Evolutionary conservation across 108 stramenopile genomes (phyloP).

Genomic region (Fistulifera pelliculosa): DNA sequence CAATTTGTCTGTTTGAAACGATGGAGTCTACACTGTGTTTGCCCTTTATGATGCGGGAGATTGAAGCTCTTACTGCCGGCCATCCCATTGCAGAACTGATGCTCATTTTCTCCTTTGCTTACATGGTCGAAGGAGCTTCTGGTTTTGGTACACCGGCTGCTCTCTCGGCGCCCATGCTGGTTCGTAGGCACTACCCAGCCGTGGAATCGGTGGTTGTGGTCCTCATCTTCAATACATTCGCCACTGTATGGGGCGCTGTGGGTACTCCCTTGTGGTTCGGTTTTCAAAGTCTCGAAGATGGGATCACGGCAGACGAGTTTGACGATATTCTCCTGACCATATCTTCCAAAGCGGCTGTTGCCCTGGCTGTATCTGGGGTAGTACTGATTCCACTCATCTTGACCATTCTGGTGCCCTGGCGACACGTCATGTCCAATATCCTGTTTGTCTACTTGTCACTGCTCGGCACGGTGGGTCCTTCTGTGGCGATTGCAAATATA

Average conservation of each 20-base stretch:
- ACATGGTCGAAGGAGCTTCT: conserved; percentile 57
- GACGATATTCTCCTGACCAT: conserved; percentile 30
- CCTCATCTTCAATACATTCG: conserved; percentile 54
- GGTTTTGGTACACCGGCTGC: conserved; percentile 66
- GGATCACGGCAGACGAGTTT: conserved; percentile 10
- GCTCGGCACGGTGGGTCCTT: conserved; percentile 22
- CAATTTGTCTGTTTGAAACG: conserved; percentile 50
- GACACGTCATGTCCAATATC: conserved; percentile 27
- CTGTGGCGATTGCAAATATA: conserved; percentile 33
- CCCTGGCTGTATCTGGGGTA: conserved; percentile 29
- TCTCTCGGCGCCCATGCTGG: conserved; percentile 52
- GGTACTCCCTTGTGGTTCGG: conserved; percentile 69
- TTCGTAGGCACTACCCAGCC: conserved; percentile 33
- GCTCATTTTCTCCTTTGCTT: conserved; percentile 49
- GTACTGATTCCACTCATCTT: conserved; percentile 38
- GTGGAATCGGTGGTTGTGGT: conserved; percentile 42
- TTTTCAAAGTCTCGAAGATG: conserved; percentile 24
- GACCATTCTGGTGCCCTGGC: conserved; percentile 31
- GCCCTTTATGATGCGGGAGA: conserved; percentile 68
- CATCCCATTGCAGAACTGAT: conserved; percentile 45
- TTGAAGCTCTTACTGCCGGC: conserved; percentile 49
- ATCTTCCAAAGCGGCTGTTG: conserved; percentile 30
- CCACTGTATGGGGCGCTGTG: conserved; percentile 53
- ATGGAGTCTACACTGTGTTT: conserved; percentile 56
- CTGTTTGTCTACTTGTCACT: conserved; percentile 33